Evolutionary conservation across 1,284 basidiomycete species (phyloP), one percentile per base, ranked within the genome.

Genomic region (Malassezia nana): DNA sequence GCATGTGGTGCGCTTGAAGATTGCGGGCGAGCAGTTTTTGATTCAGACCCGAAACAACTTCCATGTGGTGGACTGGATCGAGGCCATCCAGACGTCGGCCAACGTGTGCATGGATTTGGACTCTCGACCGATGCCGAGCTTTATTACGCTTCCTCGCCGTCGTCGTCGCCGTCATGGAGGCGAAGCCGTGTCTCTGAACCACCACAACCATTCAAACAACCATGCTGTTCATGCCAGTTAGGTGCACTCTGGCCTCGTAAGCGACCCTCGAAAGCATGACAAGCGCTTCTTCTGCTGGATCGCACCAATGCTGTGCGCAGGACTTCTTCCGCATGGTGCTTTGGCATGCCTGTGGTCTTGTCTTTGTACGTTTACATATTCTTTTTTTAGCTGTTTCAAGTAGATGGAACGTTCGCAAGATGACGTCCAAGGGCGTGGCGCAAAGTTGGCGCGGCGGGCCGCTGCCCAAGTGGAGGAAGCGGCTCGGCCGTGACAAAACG

Each of bases 1-100:
- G 76, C 88, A 96, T 75, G 90, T 96, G 32, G 89, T 98, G n/a
- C 81, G 92, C 24, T 82, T 96, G 29, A 78, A 94, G 52, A 79
- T 89, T 64, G 89, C 92, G 73, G 91, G 91, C 12, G 88, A 98
- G 78, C 92, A 98, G 77, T 98, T 98, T 75, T 78, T 98, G 70
- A 72, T 98, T 59, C 94, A 98, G 77, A 87, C 88, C 2, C 82
- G 81, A 49, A 85, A 87, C 72, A 85, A 91, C 41, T 80, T 82
- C 31, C 83, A 84, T 41, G 89, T 94, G 8, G 87, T 98, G 40
- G 83, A 87, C 62, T 92, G 91, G 89, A 92, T 98, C 65, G 92
- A 98, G 83, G 90, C 84, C 12, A 79, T 96, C 52, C 91, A 96
- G 77, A 86, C 90, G 33, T 86, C 88, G 1, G 85, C 87, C n/a